Evolutionary conservation across 139 green algal species (phyloP).

Genomic region (Chlorella sp.): DNA sequence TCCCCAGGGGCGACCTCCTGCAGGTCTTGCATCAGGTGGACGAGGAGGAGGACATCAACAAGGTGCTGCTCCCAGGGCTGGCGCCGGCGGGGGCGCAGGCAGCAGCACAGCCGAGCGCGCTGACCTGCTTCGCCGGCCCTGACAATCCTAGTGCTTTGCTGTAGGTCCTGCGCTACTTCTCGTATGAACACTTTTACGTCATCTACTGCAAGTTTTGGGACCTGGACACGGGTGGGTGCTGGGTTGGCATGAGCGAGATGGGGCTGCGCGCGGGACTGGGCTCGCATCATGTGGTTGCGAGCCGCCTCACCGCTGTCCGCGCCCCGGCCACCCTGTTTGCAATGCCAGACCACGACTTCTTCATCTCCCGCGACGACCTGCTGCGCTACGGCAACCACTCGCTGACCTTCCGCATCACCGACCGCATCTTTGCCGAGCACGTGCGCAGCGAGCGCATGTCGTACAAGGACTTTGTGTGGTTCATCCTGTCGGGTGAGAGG

Average conservation of each 20-base stretch:
- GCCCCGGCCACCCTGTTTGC: not conserved
- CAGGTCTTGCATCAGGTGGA: conserved; percentile 85
- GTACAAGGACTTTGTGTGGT: conserved; percentile 99
- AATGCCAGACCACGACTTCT: conserved; percentile 94
- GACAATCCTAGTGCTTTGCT: too few species aligned
- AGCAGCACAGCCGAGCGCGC: too few species aligned
- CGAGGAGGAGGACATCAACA: conserved; percentile 96
- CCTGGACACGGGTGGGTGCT: conserved; percentile 79
- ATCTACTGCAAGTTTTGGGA: conserved; percentile 99
- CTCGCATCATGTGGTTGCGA: not conserved
- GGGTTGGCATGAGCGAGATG: too few species aligned
- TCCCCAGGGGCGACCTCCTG: conserved; percentile 78
- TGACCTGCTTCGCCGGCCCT: too few species aligned
- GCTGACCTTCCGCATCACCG: conserved; percentile 94
- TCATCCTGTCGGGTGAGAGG: conserved; percentile 98
- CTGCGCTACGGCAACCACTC: conserved; percentile 93
- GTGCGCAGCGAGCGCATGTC: not conserved
- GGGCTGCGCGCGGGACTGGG: not conserved
- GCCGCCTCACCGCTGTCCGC: not conserved
- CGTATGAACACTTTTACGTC: conserved; percentile 99
- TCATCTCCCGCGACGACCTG: conserved; percentile 91
- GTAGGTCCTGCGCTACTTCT: conserved; percentile 89
- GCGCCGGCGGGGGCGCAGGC: too few species aligned
- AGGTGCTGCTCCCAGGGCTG: too few species aligned
- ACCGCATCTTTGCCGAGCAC: conserved; percentile 92